Evolutionary conservation across 768 basidiomycete species (phyloP).

Genomic region (Tylopilus felleus): DNA sequence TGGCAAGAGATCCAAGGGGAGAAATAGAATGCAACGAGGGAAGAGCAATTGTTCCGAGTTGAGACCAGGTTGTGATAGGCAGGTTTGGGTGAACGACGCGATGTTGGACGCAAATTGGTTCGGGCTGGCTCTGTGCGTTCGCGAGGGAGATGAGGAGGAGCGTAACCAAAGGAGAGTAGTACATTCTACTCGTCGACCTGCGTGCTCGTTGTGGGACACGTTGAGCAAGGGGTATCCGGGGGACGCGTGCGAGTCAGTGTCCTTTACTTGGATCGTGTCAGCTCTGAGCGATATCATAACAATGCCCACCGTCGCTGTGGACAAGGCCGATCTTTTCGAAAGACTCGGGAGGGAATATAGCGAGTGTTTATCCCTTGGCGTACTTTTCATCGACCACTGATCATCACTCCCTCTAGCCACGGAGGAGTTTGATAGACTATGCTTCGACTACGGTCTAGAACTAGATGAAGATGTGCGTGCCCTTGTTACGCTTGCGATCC

Average conservation of each 20-base stretch:
- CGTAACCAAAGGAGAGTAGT: background rate
- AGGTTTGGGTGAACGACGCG: constrained; percentile 33
- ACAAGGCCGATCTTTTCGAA: constrained; percentile 92
- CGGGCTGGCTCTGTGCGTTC: constrained; percentile 11
- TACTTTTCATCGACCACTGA: constrained; percentile 9
- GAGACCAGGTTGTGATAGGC: constrained; percentile 22
- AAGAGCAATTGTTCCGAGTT: constrained; percentile 25
- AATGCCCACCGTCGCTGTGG: constrained; percentile 95
- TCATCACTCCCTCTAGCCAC: constrained; percentile 54
- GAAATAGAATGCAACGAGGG: constrained; percentile 33
- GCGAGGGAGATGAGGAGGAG: constrained; percentile 14
- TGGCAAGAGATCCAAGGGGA: constrained; percentile 31
- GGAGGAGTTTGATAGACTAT: constrained; percentile 91
- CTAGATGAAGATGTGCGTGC: constrained; percentile 91
- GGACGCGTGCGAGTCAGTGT: constrained; percentile 5
- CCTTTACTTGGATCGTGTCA: too few relatives aligned
- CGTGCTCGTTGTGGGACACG: too few relatives aligned
- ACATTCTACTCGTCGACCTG: too few relatives aligned
- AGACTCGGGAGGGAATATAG: constrained; percentile 81
- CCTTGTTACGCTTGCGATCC: background rate
- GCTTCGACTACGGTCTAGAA: constrained; percentile 97
- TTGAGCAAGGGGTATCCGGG: constrained; percentile 18
- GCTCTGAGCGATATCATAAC: background rate
- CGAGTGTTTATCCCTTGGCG: constrained; percentile 33
- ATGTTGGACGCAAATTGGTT: constrained; percentile 22